These are phyloP conservation scores for Lathyrus tuberosus DNA, from an alignment of 306 rosid species.

Conservation along the genomic window DNA sequence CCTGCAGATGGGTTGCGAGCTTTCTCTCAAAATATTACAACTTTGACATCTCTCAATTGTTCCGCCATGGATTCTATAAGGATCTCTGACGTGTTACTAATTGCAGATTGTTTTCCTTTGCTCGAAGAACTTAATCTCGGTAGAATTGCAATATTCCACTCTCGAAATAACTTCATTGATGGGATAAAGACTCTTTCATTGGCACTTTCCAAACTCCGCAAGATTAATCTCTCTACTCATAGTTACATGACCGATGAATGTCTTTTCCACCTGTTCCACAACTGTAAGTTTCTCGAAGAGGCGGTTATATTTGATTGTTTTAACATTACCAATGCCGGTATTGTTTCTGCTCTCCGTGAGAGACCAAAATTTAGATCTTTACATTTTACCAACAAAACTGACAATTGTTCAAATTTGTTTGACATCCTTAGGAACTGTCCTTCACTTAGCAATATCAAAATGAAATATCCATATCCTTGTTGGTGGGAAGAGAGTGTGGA, in stretches of 20 bases:
- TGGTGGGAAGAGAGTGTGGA: too few species aligned
- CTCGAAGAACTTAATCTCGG: conserved; percentile 50
- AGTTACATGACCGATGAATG: conserved; percentile 44
- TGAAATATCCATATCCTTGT: neutral
- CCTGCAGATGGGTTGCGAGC: conserved; percentile 43
- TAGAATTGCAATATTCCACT: too few species aligned
- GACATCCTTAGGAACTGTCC: too few species aligned
- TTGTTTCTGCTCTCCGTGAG: conserved; percentile 43
- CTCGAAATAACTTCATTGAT: neutral
- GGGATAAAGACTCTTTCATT: neutral
- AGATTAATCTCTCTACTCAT: conserved; percentile 58
- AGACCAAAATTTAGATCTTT: conserved; percentile 22
- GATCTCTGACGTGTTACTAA: conserved; percentile 38
- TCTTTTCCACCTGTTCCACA: conserved; percentile 12
- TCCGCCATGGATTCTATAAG: neutral
- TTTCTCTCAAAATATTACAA: conserved; percentile 33
- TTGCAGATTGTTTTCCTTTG: conserved; percentile 48
- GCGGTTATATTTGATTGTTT: conserved; percentile 38
- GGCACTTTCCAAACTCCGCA: neutral
- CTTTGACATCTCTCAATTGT: neutral
- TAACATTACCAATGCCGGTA: conserved; percentile 45
- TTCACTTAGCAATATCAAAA: neutral
- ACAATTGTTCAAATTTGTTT: too few species aligned
- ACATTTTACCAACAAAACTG: conserved; percentile 22
- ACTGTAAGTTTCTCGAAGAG: conserved; percentile 37